Base-by-base conservation (phyloP, 2,329 filamentous ascomycete genomes). In the Calonectria montana region DNA sequence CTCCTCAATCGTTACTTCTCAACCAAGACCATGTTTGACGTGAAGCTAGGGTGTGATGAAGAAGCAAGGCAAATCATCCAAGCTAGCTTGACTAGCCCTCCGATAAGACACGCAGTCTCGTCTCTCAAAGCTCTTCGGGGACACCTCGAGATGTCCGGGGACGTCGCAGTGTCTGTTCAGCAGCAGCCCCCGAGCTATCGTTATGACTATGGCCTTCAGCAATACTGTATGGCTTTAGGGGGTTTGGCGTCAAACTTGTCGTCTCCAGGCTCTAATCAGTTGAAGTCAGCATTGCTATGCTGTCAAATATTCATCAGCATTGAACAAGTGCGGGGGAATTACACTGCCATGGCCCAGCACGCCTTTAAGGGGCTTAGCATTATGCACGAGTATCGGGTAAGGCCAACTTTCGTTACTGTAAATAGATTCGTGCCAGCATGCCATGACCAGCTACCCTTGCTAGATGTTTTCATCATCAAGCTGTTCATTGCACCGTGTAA, bases 281-380 rank as follows among this genome's bases (percentile, higher is more conserved):
- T 86, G 37, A 84, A 79, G 69, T 84, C 84, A 27, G 82, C 84
- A 65, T 77, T 87, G 39, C 79, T 86, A 69, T 87, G 86, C 79
- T 87, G 86, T 75, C 84, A 87, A 73, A 76, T 87, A 47, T 83
- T 87, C 73, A 86, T 87, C 74, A 86, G 86, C 74, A 86, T 87
- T 68, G 85, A 87, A 74, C 84, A 87, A 78, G 81, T 84, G 65
- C 80, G 80, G 35, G 76, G 78, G 6, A 85, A 86, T 66, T 85
- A 82, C 43, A 70, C 78, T 71, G 81, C 84, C 43, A 85, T 87
- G 84, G 82, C 80, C 47, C 83, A 84, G 53, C 86, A 87, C 67
- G 82, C 86, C 25, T 79, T 85, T 74, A 83, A 73, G 66, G 86
- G 86, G 67, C 81, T 87, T 53, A 78, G 76, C n/a, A 86, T 87